These are phyloP conservation scores for Castanea crenata DNA, from an alignment of 306 rosid species.

Conservation along the genomic window DNA sequence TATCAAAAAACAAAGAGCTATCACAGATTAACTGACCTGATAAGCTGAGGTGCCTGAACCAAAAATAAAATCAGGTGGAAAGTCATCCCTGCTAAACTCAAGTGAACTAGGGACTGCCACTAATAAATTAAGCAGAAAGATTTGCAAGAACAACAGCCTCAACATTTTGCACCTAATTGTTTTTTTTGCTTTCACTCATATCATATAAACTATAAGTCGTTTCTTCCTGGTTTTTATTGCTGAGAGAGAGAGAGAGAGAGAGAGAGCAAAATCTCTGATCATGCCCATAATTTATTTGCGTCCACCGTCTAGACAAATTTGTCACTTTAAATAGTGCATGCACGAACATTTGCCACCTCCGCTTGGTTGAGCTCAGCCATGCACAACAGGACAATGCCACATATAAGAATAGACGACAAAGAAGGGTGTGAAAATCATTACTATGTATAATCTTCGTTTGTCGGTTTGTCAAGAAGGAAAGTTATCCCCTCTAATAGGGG, in stretches of 20 bases:
- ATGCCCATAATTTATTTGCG: background rate
- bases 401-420: background rate
- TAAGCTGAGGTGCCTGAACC: slow-evolving; percentile 72
- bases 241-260: background rate
- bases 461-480: no score
- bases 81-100: slow-evolving; percentile 47
- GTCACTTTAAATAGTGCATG: background rate
- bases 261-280: background rate
- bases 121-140: slow-evolving; percentile 7
- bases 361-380: background rate
- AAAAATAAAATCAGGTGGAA: slow-evolving; percentile 54
- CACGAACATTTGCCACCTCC: no score
- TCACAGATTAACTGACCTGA: slow-evolving; percentile 34
- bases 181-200: background rate
- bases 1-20: background rate
- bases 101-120: slow-evolving; percentile 4
- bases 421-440: no score
- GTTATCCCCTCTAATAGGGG: no score
- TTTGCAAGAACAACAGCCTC: background rate
- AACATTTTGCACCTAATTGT: background rate
- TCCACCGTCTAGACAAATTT: background rate
- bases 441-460: no score
- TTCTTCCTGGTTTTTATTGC: background rate
- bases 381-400: background rate
- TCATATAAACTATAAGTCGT: background rate